phyloP scores from a whole-genome alignment of 805 yeast species.

The Wickerhamomyces rabaulensis region DNA sequence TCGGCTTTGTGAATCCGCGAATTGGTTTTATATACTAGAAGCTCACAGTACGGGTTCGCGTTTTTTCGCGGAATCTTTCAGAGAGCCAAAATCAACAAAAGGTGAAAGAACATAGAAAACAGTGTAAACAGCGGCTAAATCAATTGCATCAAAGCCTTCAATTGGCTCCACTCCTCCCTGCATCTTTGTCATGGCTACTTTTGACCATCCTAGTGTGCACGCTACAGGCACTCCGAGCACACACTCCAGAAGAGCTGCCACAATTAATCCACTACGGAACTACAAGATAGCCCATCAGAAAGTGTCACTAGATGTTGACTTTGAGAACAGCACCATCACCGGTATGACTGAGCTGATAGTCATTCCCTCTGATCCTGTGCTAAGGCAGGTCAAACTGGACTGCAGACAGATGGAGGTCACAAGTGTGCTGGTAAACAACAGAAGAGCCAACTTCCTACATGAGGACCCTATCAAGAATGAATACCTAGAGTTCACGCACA shows the following conservation, averaged over 20 bases:
- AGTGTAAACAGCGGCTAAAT: not conserved
- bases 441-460: slow-evolving; percentile 49
- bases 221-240: slow-evolving; percentile 13
- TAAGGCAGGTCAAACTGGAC: slow-evolving; percentile 65
- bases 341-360: slow-evolving; percentile 85
- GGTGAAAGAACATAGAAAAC: not conserved
- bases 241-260: slow-evolving; percentile 3
- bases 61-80: not conserved
- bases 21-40: not conserved
- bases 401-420: slow-evolving; percentile 70
- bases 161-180: not conserved
- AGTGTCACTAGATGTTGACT: slow-evolving; percentile 73
- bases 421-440: slow-evolving; percentile 59
- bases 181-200: not conserved
- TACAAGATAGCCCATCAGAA: slow-evolving; percentile 82
- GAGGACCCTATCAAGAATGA: slow-evolving; percentile 43
- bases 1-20: not conserved
- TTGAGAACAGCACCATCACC: slow-evolving; percentile 47
- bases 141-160: not conserved
- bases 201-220: not conserved
- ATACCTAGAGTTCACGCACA: slow-evolving; percentile 29
- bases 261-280: slow-evolving; percentile 11
- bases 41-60: no score
- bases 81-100: not conserved
- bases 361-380: slow-evolving; percentile 57